These are phyloP conservation scores for Claviceps cyperi DNA, from an alignment of 2,329 filamentous ascomycete genomes.

Conservation along the genomic window DNA sequence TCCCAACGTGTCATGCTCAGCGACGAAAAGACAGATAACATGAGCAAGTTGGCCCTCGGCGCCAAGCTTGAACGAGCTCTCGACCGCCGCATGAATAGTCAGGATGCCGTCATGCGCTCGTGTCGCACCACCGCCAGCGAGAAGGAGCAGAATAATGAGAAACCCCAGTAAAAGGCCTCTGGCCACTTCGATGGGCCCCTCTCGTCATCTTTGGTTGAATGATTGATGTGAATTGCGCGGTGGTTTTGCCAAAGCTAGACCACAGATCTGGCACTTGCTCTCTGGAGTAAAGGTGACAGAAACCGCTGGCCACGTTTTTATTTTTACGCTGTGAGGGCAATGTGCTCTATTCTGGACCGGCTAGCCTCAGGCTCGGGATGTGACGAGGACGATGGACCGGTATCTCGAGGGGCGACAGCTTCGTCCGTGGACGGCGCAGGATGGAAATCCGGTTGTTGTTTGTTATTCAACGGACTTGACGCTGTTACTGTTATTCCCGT, in stretches of 20 bases:
- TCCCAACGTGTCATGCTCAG: conserved; percentile 60
- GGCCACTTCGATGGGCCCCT: background rate
- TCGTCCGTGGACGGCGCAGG: background rate
- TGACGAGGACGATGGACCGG: background rate
- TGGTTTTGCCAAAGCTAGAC: background rate
- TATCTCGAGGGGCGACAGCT: background rate
- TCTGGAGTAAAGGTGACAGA: background rate
- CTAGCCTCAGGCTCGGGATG: background rate
- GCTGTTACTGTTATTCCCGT: too few relatives aligned
- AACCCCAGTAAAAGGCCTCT: conserved; percentile 9
- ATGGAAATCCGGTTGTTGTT: background rate
- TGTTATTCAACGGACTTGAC: background rate
- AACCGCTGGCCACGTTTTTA: background rate
- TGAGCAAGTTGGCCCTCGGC: conserved; percentile 76
- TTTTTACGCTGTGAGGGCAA: background rate
- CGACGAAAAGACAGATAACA: conserved; percentile 65
- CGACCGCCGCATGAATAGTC: conserved; percentile 69
- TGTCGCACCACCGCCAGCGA: conserved; percentile 18
- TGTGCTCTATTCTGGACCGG: background rate
- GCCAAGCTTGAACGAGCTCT: conserved; percentile 85
- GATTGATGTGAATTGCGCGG: background rate
- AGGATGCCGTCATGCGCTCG: conserved; percentile 74
- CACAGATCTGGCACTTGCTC: background rate
- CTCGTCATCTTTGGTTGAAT: background rate
- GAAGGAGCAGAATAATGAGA: conserved; percentile 25